phyloP scores from a whole-genome alignment of 106 monocot genomes.

The Ottelia alismoides region DNA sequence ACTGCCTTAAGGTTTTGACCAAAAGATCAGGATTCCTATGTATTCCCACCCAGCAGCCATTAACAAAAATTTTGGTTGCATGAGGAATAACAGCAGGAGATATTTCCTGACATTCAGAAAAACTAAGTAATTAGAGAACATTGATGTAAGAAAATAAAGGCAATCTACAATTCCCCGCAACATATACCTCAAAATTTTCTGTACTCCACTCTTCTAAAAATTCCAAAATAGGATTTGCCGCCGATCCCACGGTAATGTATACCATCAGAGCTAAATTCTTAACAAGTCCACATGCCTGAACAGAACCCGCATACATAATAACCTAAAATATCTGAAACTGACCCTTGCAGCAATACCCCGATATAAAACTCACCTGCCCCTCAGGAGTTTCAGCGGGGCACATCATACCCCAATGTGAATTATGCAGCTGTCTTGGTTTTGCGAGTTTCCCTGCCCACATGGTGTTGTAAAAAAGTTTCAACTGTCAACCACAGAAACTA shows the following conservation, averaged over 20 bases:
- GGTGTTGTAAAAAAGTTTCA: neutral
- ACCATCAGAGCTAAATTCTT: conserved; percentile 99
- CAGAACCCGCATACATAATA: no score
- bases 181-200: conserved; percentile 90
- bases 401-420: conserved; percentile 99
- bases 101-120: conserved; percentile 98
- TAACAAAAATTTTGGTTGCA: conserved; percentile 97
- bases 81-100: conserved; percentile 97
- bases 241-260: conserved; percentile 97
- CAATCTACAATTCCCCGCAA: no score
- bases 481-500: neutral
- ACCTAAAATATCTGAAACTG: no score
- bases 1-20: conserved; percentile 82
- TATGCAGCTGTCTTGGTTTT: conserved; percentile 90
- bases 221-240: conserved; percentile 90
- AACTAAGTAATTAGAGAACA: no score
- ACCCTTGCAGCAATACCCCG: no score
- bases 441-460: conserved; percentile 68
- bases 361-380: conserved; percentile 58
- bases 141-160: no score
- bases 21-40: conserved; percentile 93
- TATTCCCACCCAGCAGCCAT: conserved; percentile 96
- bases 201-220: conserved; percentile 98
- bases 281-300: conserved; percentile 90
- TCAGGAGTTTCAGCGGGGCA: conserved; percentile 99